These are phyloP conservation scores for Phytophthora aleatoria DNA, from an alignment of 352 stramenopile species.

Conservation along the genomic window DNA sequence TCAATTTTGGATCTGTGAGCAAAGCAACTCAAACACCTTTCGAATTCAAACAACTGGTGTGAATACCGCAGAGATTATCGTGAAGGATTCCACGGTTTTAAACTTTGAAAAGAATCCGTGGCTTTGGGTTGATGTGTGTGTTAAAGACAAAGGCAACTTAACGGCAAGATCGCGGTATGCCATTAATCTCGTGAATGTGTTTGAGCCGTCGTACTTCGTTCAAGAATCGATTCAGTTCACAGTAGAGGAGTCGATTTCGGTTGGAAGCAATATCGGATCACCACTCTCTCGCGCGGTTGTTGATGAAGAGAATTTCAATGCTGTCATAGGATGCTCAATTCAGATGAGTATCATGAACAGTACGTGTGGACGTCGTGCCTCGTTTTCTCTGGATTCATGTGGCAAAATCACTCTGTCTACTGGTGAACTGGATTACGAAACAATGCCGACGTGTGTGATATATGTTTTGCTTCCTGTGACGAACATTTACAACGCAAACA, in stretches of 20 bases:
- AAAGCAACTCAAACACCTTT: constrained; percentile 46
- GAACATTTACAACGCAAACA: constrained; percentile 19
- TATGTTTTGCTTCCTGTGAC: constrained; percentile 15
- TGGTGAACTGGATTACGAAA: constrained; percentile 34
- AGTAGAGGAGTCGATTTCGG: constrained; percentile 34
- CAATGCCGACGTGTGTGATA: constrained; percentile 25
- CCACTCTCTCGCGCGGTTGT: constrained; percentile 19
- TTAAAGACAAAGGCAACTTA: constrained; percentile 42
- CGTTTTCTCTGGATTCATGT: constrained; percentile 24
- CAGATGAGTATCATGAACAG: constrained; percentile 23
- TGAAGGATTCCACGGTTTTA: constrained; percentile 39
- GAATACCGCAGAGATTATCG: constrained; percentile 30
- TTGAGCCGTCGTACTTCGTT: constrained; percentile 50
- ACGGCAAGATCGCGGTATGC: constrained; percentile 25
- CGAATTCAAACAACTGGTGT: constrained; percentile 24
- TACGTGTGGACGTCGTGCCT: constrained; percentile 16
- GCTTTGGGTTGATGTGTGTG: constrained; percentile 58
- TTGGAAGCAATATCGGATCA: constrained; percentile 11
- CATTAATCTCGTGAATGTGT: constrained; percentile 51
- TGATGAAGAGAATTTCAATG: constrained; percentile 33
- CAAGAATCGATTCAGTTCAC: constrained; percentile 30
- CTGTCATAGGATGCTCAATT: constrained; percentile 13
- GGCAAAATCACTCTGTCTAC: constrained; percentile 22
- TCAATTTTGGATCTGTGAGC: constrained; percentile 50
- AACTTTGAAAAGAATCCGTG: constrained; percentile 45